These are phyloP conservation scores for Trichomonas gallinae DNA, from an alignment of 208 protist species.

Conservation along the genomic window DNA sequence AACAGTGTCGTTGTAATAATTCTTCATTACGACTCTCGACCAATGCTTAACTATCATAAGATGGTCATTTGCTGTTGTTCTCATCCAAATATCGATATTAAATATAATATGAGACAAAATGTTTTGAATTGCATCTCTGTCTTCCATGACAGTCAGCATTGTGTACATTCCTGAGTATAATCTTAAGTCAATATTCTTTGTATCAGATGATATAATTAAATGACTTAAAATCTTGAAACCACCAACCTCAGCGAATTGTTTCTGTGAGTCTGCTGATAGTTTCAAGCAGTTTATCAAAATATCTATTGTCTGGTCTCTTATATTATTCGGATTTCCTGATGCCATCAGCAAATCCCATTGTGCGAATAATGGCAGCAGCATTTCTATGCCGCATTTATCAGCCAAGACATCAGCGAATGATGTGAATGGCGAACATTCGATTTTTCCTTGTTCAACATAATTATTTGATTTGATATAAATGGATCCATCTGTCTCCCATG, in stretches of 20 bases:
- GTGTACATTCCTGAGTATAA: not conserved
- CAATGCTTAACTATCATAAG: not conserved
- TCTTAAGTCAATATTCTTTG: not conserved
- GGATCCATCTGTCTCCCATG: not conserved
- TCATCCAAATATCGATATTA: not conserved
- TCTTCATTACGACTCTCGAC: not conserved
- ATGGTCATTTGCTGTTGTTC: not conserved
- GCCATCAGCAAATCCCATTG: not conserved
- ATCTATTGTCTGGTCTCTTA: not conserved
- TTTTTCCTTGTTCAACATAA: not conserved
- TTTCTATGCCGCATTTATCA: not conserved
- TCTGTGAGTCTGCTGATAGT: not conserved
- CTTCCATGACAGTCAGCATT: not conserved
- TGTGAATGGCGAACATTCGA: not conserved
- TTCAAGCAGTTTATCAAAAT: not conserved
- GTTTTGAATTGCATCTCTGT: not conserved
- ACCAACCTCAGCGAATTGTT: not conserved
- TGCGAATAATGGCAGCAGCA: not conserved
- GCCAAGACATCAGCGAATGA: not conserved
- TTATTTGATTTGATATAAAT: not conserved
- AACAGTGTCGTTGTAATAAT: not conserved
- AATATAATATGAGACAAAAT: not conserved
- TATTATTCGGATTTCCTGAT: not conserved
- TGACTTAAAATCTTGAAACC: not conserved
- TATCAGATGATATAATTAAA: not conserved